Evolutionary conservation across 2,329 filamentous ascomycete genomes (phyloP), one percentile per base, ranked within the genome.

Genomic region (Botrytis cinerea): DNA sequence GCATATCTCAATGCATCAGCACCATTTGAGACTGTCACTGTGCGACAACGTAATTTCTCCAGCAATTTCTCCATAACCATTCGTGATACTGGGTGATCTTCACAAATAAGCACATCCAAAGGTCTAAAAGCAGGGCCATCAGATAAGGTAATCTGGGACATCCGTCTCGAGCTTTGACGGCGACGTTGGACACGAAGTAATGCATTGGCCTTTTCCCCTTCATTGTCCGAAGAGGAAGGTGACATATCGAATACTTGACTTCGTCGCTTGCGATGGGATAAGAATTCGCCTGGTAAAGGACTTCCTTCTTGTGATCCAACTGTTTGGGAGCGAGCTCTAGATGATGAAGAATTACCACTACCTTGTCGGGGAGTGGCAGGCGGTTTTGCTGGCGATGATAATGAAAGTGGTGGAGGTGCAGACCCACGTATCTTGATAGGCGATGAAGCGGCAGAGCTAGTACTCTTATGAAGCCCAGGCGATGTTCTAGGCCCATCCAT

Each of bases 21-120:
- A 0, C 96, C 96, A 78, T 95, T 97, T 4, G 91, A 88, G 7
- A 96, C 95, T 4, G 93, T 94, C 79, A 99, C 96, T 14, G 95
- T 98, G 60, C 96, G 93, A 80, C 96, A 99, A 51, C 94, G 92
- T 51, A 98, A 86, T 83, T 98, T 99, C 82, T 99, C 96, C 70
- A 99, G 87, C 12, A 99, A 85, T 79, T 97, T 96, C 81, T 99
- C 96, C 95, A 99, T 98, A n/a, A 99, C 95, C 85, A 99, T 91
- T 35, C 95, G 90, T 9, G 96, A 97, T 6, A 99, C 95, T 0
- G 96, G 96, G 81, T 99, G 96, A 79, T 99, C 96, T 83, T 99
- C 96, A 81, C 96, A 98, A 70, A 99, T 97, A 70, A 99, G 86
- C 9, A 99, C 92, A 82, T 99, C 96, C 70, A 99, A 84, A 2